Percentiles rank a stretch among this genome's conserved stretches.
These are phyloP conservation scores for Colletotrichum horii DNA, from an alignment of 2,329 filamentous ascomycete genomes.

Conservation along the genomic window DNA sequence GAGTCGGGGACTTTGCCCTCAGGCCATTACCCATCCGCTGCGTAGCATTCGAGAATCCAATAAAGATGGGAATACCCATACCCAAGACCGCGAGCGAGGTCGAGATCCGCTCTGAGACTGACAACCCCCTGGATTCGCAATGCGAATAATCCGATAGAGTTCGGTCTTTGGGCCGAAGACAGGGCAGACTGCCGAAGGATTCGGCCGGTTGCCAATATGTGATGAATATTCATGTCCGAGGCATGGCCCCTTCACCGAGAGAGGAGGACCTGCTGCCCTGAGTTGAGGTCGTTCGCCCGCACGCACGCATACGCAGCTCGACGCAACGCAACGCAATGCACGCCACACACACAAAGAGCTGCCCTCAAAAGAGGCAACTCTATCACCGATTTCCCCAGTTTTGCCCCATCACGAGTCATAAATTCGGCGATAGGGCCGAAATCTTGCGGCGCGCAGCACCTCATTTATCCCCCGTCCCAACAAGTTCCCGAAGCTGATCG, in stretches of 20 bases:
- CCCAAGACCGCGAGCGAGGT: neutral
- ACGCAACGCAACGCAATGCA: neutral
- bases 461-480: neutral
- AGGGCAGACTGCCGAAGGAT: neutral
- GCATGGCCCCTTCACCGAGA: neutral
- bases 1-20: neutral
- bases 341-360: neutral
- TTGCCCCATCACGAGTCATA: neutral
- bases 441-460: neutral
- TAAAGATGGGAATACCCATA: neutral
- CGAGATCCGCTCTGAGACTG: neutral
- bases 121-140: neutral
- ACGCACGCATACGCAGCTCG: neutral
- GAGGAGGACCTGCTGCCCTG: neutral
- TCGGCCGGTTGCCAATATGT: slow-evolving; percentile 7
- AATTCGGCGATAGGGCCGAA: neutral
- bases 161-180: neutral
- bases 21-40: neutral
- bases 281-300: neutral
- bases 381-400: neutral
- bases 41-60: neutral
- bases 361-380: neutral
- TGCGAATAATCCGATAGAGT: neutral
- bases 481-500: neutral
- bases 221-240: neutral